Evolutionary conservation across 495 filamentous ascomycete genomes (phyloP), one percentile per base, ranked within the genome.

Genomic region (Hypoxylon cercidicola): DNA sequence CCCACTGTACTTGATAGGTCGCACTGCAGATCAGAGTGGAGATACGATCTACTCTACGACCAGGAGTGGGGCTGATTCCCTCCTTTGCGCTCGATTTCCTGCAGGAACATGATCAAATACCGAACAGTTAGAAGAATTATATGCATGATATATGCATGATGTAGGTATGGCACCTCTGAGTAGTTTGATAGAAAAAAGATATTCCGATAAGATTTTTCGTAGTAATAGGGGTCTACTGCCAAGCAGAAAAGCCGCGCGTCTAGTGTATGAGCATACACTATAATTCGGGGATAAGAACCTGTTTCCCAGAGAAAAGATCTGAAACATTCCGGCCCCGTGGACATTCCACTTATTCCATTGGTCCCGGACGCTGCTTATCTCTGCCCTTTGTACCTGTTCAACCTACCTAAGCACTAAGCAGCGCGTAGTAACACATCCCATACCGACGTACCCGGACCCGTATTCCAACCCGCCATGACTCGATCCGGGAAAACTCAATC

Each of bases 361-460:
- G 39, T 28, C 25, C 4, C 35, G 11, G 6, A n/a, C 13, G 39
- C 39, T 13, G 39, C 39, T 41, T 41, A 41, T 41, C 39, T 41
- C 15, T 41, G 39, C 16, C 4, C 39, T 41, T 41, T 41, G 39
- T 41, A 41, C 39, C 39, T 41, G 12, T n/a, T n/a, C n/a, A n/a
- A n/a, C 3, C 25, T 3, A 41, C 39, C 39, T 41, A 16, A 41
- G 15, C 39, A 12, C 34, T n/a, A n/a, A n/a, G 13, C 10, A 37
- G 10, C 2, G 3, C 7, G 25, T 28, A 28, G 25, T 13, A 43
- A 6, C 20, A 21, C 46, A 15, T 43, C 25, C 13, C 40, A 13
- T 50, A 50, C 63, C 63, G 63, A 56, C 63, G 44, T 49, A 62
- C 57, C 52, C 64, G 58, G 52, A 41, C 18, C n/a, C 28, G 44